Evolutionary conservation across 2,329 filamentous ascomycete genomes (phyloP), one percentile per base, ranked within the genome.

Genomic region (Epichloe gansuensis): DNA sequence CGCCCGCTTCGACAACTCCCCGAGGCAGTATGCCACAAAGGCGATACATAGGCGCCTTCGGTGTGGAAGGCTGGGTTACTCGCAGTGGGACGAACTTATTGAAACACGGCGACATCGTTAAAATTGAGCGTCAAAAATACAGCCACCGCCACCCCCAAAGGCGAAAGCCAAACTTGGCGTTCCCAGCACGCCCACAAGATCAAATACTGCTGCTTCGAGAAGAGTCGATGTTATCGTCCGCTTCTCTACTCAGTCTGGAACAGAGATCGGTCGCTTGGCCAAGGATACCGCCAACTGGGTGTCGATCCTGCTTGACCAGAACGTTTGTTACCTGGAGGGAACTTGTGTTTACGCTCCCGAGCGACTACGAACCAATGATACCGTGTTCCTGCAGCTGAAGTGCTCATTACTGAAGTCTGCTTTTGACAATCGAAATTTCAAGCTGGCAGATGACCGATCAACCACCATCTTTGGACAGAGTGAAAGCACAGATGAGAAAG

Each of bases 281-380:
- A 91, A 91, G 61, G 91, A 97, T 37, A 83, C 82, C 5, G 90
- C 93, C 4, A 81, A 83, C 55, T 98, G 93, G 91, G 87, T 97
- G 5, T 95, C 93, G 3, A 85, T 90, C 0, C 70, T 98, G 59
- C 82, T 97, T 50, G 93, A 98, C 62, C 90, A 97, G 65, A 85
- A 86, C 35, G 78, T 96, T 3, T 96, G 91, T 72, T 79, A 72
- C 23, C 95, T 98, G 56, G 87, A 95, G 59, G 93, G 87, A 5
- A 82, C 79, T 12, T 95, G 90, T 62, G 89, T 98, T 2, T 97
- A 87, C 66, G 88, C 88, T 0, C 91, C 91, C 0, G 91, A 97
- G 52, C 76, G 81, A 46, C 69, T 97, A 47, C 78, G 88, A 48
- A 93, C 91, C 8, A 95, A 95, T 62, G 93, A 98, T 61, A 97